phyloP scores from a whole-genome alignment of 805 yeast genomes.

The Candida xiaguanensis region DNA sequence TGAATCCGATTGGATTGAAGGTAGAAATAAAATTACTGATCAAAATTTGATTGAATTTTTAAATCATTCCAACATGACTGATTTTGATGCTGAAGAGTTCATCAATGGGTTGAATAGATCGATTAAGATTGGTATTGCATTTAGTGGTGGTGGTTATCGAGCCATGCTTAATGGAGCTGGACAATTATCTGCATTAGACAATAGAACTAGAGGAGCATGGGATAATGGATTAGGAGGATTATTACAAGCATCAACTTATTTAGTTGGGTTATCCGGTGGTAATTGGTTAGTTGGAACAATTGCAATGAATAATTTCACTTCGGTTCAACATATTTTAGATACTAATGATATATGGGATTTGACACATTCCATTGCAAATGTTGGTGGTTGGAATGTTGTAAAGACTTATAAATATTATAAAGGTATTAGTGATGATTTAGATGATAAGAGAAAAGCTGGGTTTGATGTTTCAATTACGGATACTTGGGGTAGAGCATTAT shows the following conservation, averaged over 20 bases:
- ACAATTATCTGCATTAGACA: conserved; percentile 37
- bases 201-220: conserved; percentile 25
- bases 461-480: conserved; percentile 34
- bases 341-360: conserved; percentile 61
- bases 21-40: conserved; percentile 44
- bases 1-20: conserved; percentile 53
- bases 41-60: conserved; percentile 45
- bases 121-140: conserved; percentile 32
- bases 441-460: conserved; percentile 30
- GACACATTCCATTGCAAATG: conserved; percentile 53
- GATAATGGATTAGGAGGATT: conserved; percentile 36
- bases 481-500: conserved; percentile 37
- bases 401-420: conserved; percentile 49
- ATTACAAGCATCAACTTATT: conserved; percentile 35
- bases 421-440: conserved; percentile 20
- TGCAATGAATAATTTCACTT: conserved; percentile 34
- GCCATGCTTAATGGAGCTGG: conserved; percentile 43
- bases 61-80: conserved; percentile 41
- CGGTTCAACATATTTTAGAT: conserved; percentile 27
- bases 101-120: conserved; percentile 23
- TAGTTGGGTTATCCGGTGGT: conserved; percentile 41
- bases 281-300: conserved; percentile 36
- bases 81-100: conserved; percentile 45
- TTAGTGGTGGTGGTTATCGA: conserved; percentile 38
- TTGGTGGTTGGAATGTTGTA: conserved; percentile 60